These are phyloP conservation scores for Citrullus amarus DNA, from an alignment of 306 rosid genomes.

Conservation along the genomic window DNA sequence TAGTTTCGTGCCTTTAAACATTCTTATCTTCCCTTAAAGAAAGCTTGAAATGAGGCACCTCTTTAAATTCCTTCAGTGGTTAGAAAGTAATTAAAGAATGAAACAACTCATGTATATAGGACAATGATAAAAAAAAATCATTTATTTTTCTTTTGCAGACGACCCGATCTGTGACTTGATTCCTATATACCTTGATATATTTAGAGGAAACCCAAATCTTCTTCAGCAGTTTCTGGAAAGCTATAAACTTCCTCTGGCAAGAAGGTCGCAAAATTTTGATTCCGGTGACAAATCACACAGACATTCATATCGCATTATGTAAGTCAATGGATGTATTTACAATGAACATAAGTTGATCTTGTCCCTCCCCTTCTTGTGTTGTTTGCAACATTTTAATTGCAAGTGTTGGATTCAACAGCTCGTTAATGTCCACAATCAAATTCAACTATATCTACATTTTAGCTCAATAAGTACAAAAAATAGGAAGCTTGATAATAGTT, in stretches of 20 bases:
- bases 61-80: background rate
- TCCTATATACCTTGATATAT: slow-evolving; percentile 78
- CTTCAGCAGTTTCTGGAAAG: slow-evolving; percentile 55
- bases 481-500: background rate
- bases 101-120: background rate
- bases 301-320: slow-evolving; percentile 83
- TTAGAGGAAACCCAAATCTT: slow-evolving; percentile 67
- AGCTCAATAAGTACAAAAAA: background rate
- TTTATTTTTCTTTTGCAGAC: slow-evolving; percentile 41
- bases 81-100: background rate
- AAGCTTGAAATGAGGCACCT: background rate
- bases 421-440: background rate
- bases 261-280: slow-evolving; percentile 22
- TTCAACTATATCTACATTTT: background rate
- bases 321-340: slow-evolving; percentile 26
- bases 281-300: slow-evolving; percentile 41
- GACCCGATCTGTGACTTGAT: slow-evolving; percentile 72
- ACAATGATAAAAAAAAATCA: slow-evolving; percentile 8
- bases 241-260: slow-evolving; percentile 67
- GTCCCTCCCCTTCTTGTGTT: background rate
- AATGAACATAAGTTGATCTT: background rate
- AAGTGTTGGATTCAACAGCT: background rate
- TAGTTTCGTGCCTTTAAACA: background rate
- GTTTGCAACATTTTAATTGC: background rate
- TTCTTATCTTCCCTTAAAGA: background rate